Base-by-base conservation (phyloP, 1,139 yeast species). In the Kodamaea fungicola region DNA sequence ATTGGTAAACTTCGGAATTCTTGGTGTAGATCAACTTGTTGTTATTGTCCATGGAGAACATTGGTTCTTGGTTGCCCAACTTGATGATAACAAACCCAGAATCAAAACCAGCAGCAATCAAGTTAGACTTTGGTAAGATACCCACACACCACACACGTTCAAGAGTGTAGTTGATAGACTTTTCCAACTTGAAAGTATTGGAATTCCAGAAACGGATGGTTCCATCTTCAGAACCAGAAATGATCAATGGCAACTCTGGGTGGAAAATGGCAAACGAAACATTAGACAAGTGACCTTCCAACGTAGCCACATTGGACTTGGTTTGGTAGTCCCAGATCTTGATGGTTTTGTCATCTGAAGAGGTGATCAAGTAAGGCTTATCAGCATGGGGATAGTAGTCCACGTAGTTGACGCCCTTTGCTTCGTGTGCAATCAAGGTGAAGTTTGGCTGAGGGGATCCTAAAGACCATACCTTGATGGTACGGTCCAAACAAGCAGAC, bases 291-390 rank as follows among this genome's bases (percentile, higher is more conserved):
- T 92, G 99, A 29, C 97, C 98, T 57, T 85, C 95, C 54, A 92
- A 74, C 22, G 95, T 83, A 9, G 97, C 97, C 38, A 92, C 95
- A 59, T 95, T 84, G 6, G 95, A 80, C 67, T 94, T 92, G 33
- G 97, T 89, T 71, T 92, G 98, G 57, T 92, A 92, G 64, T 92
- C 98, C 97, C 97, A 92, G 37, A 94, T 76, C 55, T 87, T 86
- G 48, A 90, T 81, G 2, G 96, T 81, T 49, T 83, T 78, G 64
- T 92, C 98, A 64, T 94, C 98, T 22, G 96, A 85, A 8, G 96
- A 73, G 2, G 98, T 90, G 50, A 92, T 83, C 54, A 92, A 70
- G 61, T 92, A 92, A 33, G 98, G 98, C 64, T 92, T 92, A 67
- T 92, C 99, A 41, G 95, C 85, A 52, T 87, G 90, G 16, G 98